A percentile compares a stretch with the other conserved stretches of the same genome.
Conservation (phyloP, 2,329 filamentous ascomycete genomes). For the Hirsutella minnesotensis region DNA sequence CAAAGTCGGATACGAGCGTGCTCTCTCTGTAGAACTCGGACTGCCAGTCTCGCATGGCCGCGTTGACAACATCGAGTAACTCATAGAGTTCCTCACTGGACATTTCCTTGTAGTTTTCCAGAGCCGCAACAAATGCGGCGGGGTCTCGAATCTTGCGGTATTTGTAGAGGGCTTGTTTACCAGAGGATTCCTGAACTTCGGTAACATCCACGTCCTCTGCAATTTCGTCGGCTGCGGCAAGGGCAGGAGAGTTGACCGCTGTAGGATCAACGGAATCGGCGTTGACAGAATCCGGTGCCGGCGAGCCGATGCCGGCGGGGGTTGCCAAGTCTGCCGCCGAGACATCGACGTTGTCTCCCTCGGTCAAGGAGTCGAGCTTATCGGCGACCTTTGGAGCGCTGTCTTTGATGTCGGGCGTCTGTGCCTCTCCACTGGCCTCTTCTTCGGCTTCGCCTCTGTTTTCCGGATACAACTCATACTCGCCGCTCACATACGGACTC, state of each 20-base stretch:
- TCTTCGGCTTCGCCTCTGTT: not conserved
- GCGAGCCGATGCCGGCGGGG: conserved; percentile 25
- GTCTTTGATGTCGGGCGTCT: conserved; percentile 5
- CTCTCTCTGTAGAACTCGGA: conserved; percentile 39
- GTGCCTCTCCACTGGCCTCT: conserved; percentile 2
- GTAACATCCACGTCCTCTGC: conserved; percentile 23
- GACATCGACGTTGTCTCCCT: conserved; percentile 11
- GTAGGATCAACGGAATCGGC: conserved; percentile 26
- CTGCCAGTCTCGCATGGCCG: conserved; percentile 39
- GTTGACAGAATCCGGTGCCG: conserved; percentile 24
- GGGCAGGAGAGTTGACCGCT: conserved; percentile 24
- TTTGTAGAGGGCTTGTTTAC: conserved; percentile 21
- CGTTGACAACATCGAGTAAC: conserved; percentile 30
- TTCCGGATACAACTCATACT: conserved; percentile 24
- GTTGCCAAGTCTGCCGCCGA: conserved; percentile 22
- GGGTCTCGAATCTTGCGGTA: conserved; percentile 40
- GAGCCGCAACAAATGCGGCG: conserved; percentile 32
- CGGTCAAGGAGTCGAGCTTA: not conserved
- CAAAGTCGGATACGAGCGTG: conserved; percentile 42
- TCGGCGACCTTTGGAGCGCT: conserved; percentile 17
- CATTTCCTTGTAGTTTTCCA: conserved; percentile 40
- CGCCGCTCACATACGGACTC: conserved; percentile 27
- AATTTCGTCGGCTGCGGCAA: conserved; percentile 16
- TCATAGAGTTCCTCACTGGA: conserved; percentile 32
- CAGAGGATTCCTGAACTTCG: conserved; percentile 21